Base-by-base conservation (phyloP, 2,329 filamentous ascomycete genomes). In the Aspergillus intermedius region DNA sequence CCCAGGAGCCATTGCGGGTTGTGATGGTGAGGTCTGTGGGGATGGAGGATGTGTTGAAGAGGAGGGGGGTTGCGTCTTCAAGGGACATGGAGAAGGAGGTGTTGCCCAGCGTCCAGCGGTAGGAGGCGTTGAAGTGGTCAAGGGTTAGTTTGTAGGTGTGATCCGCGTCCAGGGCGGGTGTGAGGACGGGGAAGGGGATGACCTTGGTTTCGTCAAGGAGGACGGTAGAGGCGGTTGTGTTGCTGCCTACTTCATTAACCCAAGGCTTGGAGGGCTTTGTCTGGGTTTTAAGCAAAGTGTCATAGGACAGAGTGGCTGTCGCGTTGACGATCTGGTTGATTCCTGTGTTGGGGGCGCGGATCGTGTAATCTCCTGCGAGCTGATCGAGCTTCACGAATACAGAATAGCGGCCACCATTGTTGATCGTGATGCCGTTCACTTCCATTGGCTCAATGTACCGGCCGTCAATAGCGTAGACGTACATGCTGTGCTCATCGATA, bases 251-350 rank as follows among this genome's bases (percentile, higher is more conserved):
- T 42, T 77, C 72, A 56, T 75, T 71, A 50, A 82, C 77, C 49
- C 67, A 77, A 0, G 77, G 63, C 1, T 58, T 54, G 0, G 70
- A 69, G 3, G 51, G 46, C n/a, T 22, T 42, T 13, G 45, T 42
- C 10, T 51, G 59, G 32, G 47, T 51, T 44, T 44, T 51, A 17
- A 61, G 45, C 5, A 50, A 42, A 3, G 61, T 57, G 15, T 58
- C 51, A 52, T 76, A 75, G 0, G 69, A 65, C 32, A 84, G 62
- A 3, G 72, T 63, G 0, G 77, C 80, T 30, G 73, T 69, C 1
- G 74, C 77, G 13, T 69, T 67, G 23, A 84, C 66, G 45, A 82
- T 72, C 59, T 84, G 82, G 10, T 75, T 73, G 4, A 74, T 62
- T 15, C 68, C 70, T 2, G 64, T 62, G 13, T 76, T 73, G 12